Evolutionary conservation across 2,329 filamentous ascomycete genomes (phyloP).

Genomic region (Venturia oleaginea): DNA sequence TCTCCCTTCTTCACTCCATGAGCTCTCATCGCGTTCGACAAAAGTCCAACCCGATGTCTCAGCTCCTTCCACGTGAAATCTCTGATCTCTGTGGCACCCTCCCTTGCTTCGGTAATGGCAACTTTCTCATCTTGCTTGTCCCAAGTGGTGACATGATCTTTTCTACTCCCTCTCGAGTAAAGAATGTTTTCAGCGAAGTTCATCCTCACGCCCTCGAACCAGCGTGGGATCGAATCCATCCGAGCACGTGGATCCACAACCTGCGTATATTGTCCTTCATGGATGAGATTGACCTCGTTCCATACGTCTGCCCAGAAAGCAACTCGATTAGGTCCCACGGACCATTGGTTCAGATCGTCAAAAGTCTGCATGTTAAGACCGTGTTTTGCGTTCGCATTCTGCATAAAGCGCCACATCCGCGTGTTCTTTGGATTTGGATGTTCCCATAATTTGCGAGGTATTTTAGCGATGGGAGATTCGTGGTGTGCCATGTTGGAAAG

Average conservation of each 20-base stretch:
- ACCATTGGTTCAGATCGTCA: slow-evolving; percentile 61
- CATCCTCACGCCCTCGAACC: slow-evolving; percentile 66
- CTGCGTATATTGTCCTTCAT: slow-evolving; percentile 48
- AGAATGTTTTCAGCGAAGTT: slow-evolving; percentile 79
- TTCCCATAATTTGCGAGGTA: slow-evolving; percentile 39
- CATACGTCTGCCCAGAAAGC: slow-evolving; percentile 61
- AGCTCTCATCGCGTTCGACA: slow-evolving; percentile 58
- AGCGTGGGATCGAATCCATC: slow-evolving; percentile 63
- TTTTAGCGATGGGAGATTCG: not conserved
- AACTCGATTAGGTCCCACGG: slow-evolving; percentile 46
- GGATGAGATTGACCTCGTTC: slow-evolving; percentile 49
- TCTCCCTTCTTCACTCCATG: slow-evolving; percentile 63
- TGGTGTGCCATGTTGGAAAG: not conserved
- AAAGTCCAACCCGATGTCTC: slow-evolving; percentile 45
- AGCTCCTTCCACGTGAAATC: slow-evolving; percentile 61
- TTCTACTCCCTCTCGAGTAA: slow-evolving; percentile 40
- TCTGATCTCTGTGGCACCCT: slow-evolving; percentile 46
- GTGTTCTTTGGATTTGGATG: slow-evolving; percentile 35
- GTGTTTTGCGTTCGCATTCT: slow-evolving; percentile 51
- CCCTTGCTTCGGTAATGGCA: slow-evolving; percentile 63
- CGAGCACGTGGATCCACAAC: slow-evolving; percentile 60
- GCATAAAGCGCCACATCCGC: slow-evolving; percentile 39
- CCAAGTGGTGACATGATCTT: slow-evolving; percentile 38
- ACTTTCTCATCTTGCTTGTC: slow-evolving; percentile 64
- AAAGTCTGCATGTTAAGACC: slow-evolving; percentile 54